These are phyloP conservation scores for Diaporthe helianthi DNA, from an alignment of 2,329 filamentous ascomycete genomes.

Conservation along the genomic window DNA sequence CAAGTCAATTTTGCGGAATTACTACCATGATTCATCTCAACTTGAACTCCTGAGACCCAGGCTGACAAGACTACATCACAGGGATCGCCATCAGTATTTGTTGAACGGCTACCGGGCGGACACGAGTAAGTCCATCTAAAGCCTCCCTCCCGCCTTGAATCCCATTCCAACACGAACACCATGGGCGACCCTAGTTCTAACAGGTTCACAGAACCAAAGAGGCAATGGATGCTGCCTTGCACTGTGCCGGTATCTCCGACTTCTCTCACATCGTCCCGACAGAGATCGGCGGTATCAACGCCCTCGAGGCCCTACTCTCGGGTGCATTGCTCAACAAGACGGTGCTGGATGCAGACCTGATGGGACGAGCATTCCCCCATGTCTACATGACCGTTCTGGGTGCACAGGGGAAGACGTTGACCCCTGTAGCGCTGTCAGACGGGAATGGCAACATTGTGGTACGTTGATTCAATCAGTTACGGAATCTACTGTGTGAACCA, in stretches of 20 bases:
- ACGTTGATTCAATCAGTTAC: not conserved
- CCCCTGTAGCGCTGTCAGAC: not conserved
- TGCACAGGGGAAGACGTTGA: not conserved
- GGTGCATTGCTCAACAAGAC: not conserved
- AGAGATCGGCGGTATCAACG: conserved; percentile 11
- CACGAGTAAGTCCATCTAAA: not conserved
- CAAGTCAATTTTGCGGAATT: not conserved
- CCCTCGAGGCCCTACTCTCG: not conserved
- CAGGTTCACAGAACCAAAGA: not conserved
- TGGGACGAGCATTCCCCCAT: not conserved
- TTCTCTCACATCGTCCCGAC: conserved; percentile 16
- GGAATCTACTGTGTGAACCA: rapidly evolving
- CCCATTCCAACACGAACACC: no score
- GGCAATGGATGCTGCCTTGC: not conserved
- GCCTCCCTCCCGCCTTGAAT: no score
- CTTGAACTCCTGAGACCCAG: not conserved
- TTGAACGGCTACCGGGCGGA: not conserved
- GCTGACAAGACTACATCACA: not conserved
- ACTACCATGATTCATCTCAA: not conserved
- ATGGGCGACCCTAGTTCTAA: no score
- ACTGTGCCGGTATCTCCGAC: not conserved
- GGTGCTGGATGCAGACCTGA: not conserved
- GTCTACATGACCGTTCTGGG: conserved; percentile 7
- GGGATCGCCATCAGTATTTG: conserved; percentile 5
- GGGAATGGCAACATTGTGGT: conserved; percentile 1